Conservation (phyloP, 2,329 filamentous ascomycete species). For the Colletotrichum chlorophyti region DNA sequence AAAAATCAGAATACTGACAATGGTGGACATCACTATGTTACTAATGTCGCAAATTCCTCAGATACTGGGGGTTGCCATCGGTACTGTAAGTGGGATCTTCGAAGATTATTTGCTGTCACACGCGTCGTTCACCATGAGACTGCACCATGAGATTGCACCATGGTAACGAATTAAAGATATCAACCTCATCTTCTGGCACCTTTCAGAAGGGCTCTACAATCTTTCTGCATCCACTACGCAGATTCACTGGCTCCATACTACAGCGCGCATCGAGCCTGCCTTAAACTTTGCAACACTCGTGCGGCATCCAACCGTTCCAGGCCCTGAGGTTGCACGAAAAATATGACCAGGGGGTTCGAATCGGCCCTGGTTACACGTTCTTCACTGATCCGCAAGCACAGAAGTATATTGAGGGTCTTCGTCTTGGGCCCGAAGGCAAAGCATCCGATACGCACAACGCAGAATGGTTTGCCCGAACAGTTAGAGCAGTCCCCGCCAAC, state of each 20-base stretch:
- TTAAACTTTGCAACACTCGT: conserved; percentile 1
- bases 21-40: no score
- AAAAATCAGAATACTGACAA: no score
- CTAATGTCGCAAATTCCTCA: no score
- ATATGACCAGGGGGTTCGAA: conserved; percentile 44
- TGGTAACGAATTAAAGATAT: no score
- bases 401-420: conserved; percentile 47
- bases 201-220: conserved; percentile 36
- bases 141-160: no score
- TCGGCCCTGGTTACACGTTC: conserved; percentile 46
- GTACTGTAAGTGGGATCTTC: no score
- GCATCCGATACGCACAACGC: conserved; percentile 10
- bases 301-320: conserved; percentile 6
- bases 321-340: conserved; percentile 29
- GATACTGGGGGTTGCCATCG: no score
- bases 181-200: not conserved
- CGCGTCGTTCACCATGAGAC: no score
- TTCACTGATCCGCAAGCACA: conserved; percentile 43
- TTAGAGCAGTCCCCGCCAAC: not conserved
- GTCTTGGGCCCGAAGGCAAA: not conserved
- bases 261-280: conserved; percentile 14
- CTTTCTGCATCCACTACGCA: conserved; percentile 41
- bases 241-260: conserved; percentile 37
- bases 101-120: no score
- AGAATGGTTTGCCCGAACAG: not conserved